Percentiles rank a stretch among this genome's conserved stretches.
Evolutionary conservation across 148 eudicot species (phyloP).

Genomic region (Rheum nobile): DNA sequence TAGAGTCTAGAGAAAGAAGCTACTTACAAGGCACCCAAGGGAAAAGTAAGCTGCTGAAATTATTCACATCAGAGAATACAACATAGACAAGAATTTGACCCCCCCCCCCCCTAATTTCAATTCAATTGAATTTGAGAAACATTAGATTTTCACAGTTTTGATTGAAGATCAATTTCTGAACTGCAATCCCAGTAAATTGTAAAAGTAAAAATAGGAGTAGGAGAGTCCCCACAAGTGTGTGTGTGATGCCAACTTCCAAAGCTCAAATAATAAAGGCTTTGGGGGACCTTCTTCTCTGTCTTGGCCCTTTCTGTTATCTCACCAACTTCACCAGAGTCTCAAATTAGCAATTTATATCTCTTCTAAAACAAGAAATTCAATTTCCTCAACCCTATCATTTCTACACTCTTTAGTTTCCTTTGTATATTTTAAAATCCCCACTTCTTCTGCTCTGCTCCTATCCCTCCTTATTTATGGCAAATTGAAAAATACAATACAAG

Average conservation of each 20-base stretch:
- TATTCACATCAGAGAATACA: no score
- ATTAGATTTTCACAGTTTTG: neutral
- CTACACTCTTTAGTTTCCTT: neutral
- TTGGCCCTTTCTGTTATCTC: slow-evolving; percentile 2
- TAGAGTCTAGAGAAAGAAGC: neutral
- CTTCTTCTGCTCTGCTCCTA: neutral
- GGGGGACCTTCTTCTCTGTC: slow-evolving; percentile 18
- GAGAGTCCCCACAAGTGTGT: neutral
- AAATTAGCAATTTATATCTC: neutral
- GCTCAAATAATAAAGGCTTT: slow-evolving; percentile 38
- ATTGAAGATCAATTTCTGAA: neutral
- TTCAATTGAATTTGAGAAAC: neutral
- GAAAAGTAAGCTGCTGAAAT: neutral
- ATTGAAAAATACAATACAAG: neutral
- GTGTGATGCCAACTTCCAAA: slow-evolving; percentile 30
- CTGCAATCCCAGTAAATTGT: neutral
- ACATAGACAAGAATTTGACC: no score
- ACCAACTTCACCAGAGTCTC: slow-evolving; percentile 12
- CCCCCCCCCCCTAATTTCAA: no score
- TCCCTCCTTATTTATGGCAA: neutral
- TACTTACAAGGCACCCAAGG: slow-evolving; percentile 1
- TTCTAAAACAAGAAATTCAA: neutral
- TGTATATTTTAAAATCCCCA: neutral
- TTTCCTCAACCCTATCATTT: neutral
- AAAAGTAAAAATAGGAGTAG: neutral